phyloP scores from a whole-genome alignment of 169 alveolate species.

The Plasmodium sp. region DNA sequence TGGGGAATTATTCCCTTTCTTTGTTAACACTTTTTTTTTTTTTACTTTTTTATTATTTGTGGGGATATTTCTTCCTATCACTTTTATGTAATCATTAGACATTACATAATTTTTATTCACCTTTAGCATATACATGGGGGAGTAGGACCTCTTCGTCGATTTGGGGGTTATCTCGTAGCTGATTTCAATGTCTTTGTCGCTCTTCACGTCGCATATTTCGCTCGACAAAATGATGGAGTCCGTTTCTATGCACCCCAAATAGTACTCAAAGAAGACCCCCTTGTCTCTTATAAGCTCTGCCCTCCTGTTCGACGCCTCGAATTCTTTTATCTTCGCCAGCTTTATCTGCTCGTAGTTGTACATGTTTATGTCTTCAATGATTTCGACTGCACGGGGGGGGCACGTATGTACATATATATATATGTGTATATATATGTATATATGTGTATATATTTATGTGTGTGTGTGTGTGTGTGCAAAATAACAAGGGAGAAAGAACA shows the following conservation, averaged over 20 bases:
- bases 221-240: constrained; percentile 61
- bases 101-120: constrained; percentile 40
- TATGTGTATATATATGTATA: too few relatives aligned
- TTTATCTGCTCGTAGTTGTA: constrained; percentile 50
- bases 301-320: constrained; percentile 11
- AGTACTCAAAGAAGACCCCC: constrained; percentile 68
- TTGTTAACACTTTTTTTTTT: constrained; percentile 27
- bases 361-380: constrained; percentile 19
- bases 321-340: constrained; percentile 31
- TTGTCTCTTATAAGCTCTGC: constrained; percentile 40
- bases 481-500: background rate
- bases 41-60: constrained; percentile 25
- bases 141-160: constrained; percentile 46
- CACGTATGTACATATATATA: too few relatives aligned
- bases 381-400: constrained; percentile 15
- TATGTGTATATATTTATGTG: too few relatives aligned
- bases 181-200: constrained; percentile 36
- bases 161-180: constrained; percentile 54
- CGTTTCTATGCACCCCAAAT: constrained; percentile 61
- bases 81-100: constrained; percentile 51
- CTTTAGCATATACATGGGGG: constrained; percentile 65
- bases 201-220: constrained; percentile 52
- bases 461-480: background rate
- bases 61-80: constrained; percentile 60
- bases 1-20: constrained; percentile 18